Evolutionary conservation across 2,329 filamentous ascomycete species (phyloP), one percentile per base, ranked within the genome.

Genomic region (Cadophora sp.): DNA sequence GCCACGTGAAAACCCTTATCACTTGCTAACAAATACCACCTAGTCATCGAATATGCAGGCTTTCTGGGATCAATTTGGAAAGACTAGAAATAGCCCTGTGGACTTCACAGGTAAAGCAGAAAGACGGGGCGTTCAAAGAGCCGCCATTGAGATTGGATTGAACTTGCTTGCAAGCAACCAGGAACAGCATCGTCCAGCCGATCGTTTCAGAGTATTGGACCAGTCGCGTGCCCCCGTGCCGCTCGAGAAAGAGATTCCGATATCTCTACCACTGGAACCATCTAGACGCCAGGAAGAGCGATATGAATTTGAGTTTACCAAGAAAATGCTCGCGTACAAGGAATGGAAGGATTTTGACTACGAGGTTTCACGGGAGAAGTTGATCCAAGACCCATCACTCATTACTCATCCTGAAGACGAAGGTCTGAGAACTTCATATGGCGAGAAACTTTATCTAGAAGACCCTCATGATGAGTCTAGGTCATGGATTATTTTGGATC

Each of bases 101-200:
- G 71, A 77, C 29, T 76, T 73, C 58, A 72, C 58, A n/a, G 37
- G 62, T 1, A 76, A 73, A 56, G 75, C 76, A 14, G 71, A 77
- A 62, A 64, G 72, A 58, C 61, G 76, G 46, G 76, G 76, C 9
- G 72, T 76, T 11, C 68, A 73, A 58, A 60, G 75, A 68, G 76
- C 74, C 12, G 72, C 74, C 19, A 73, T 76, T 53, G 72, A 77
- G 60, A 64, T 76, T 14, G 69, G 64, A 3, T 64, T 77, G 16
- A 76, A 77, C 27, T 62, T 74, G 1, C 40, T 77, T 7, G 73
- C 72, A 5, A 71, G 71, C 1, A 77, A 76, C 61, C 68, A 74
- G 31, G 76, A 77, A 51, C 76, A 77, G 53, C 73, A 74, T 56
- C 71, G 76, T 9, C 74, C 74, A 8, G 50, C 67, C 2, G 73